Base-by-base conservation (phyloP, 306 rosid species). In the Acacia acuminata region DNA sequence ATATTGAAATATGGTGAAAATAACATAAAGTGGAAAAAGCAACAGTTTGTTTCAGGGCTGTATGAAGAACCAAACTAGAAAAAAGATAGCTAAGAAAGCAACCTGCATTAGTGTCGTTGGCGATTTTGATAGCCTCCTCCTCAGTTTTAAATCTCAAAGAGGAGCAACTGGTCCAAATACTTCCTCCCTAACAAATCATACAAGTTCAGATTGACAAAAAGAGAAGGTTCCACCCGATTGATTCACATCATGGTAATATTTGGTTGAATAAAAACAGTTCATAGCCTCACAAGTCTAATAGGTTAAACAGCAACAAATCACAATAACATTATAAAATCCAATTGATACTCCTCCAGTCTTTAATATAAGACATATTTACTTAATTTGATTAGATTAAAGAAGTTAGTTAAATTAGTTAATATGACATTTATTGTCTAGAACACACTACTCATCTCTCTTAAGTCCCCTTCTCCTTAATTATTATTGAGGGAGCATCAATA, bases 161-260 rank as follows among this genome's bases (percentile, higher is more conserved):
- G 98, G 96, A 19, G 99, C 98, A 42, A 96, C 98, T 27, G 98
- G 99, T 80, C 99, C 99, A 88, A 96, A 96, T 83, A 84, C 91
- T 89, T 96, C 99, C 88, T 94, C 96, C 77, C 99, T 96, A 71
- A 85, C 27, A 88, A 84, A 85, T 75, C 47, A 81, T 64, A 42
- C 11, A 38, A 81, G 74, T 40, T 66, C 66, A 74, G 63, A 40
- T 77, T 8, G 40, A 16, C 24, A 63, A 66, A 66, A 79, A 76
- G 38, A 7, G 38, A 63, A 73, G 50, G 43, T 40, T 73, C 58
- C 55, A 58, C 44, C 24, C 25, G 42, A 48, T 48, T 15, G 50
- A 56, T 67, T 61, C 22, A 83, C 24, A 16, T 42, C 45, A 85
- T 47, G 67, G 64, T 20, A 45, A 60, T 10, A 60, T 61, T 27